Conservation (phyloP, 306 rosid species). For the Vicia villosa region DNA sequence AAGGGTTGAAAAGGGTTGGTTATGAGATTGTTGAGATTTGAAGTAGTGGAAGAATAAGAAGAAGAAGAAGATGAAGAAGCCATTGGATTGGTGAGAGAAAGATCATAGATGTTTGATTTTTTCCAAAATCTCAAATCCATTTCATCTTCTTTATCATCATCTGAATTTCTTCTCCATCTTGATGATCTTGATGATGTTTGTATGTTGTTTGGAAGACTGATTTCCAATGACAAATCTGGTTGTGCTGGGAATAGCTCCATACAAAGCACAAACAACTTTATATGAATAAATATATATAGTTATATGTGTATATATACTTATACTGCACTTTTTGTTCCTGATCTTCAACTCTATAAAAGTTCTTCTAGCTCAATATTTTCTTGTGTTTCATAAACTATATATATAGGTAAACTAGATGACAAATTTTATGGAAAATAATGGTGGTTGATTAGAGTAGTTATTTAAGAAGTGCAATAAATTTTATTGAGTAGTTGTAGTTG, state of each 20-base stretch:
- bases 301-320: background rate
- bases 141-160: slow-evolving; percentile 36
- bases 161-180: slow-evolving; percentile 60
- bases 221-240: slow-evolving; percentile 92
- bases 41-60: background rate
- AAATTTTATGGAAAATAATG: slow-evolving; percentile 1
- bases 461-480: slow-evolving; percentile 47
- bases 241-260: slow-evolving; percentile 98
- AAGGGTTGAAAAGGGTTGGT: slow-evolving; percentile 40
- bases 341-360: background rate
- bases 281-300: background rate
- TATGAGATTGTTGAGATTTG: background rate
- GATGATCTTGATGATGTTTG: slow-evolving; percentile 2
- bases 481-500: slow-evolving; percentile 76
- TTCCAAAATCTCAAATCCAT: slow-evolving; percentile 88
- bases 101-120: slow-evolving; percentile 48
- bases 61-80: slow-evolving; percentile 10
- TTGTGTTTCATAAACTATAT: background rate
- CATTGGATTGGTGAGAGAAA: slow-evolving; percentile 58
- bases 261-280: background rate
- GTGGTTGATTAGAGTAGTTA: slow-evolving; percentile 32
- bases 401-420: background rate
- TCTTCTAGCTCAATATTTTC: background rate
- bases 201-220: slow-evolving; percentile 83
- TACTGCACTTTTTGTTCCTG: background rate